phyloP scores from a whole-genome alignment of 108 stramenopile species.

The Pseudonitzschia pungens region DNA sequence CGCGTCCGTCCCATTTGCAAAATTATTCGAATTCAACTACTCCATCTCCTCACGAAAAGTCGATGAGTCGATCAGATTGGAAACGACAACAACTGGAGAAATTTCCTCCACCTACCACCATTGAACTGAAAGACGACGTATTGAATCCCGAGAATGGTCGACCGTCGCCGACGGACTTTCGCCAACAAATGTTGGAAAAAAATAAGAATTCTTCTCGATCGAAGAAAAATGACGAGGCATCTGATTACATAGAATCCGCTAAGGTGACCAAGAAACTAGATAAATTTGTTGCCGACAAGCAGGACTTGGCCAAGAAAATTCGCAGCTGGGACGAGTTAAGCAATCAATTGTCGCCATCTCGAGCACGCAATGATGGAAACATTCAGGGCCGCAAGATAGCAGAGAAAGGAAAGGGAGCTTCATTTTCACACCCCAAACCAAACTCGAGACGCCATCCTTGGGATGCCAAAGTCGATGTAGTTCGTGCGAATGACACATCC shows the following conservation, averaged over 20 bases:
- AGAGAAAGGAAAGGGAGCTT: background rate
- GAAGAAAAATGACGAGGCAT: background rate
- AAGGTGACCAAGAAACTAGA: constrained; percentile 11
- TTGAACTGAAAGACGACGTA: constrained; percentile 23
- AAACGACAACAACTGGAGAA: constrained; percentile 11
- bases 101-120: constrained; percentile 28
- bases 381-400: background rate
- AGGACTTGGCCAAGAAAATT: constrained; percentile 40
- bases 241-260: too few species aligned
- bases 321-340: constrained; percentile 50
- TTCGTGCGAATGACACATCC: constrained; percentile 29
- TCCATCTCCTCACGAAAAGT: background rate
- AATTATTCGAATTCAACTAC: constrained; percentile 23
- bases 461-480: constrained; percentile 12
- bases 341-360: constrained; percentile 5
- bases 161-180: background rate
- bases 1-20: constrained; percentile 38
- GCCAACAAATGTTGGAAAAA: constrained; percentile 7
- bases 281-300: constrained; percentile 19
- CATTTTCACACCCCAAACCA: background rate
- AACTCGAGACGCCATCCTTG: constrained; percentile 30
- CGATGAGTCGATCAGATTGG: constrained; percentile 5
- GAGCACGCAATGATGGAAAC: constrained; percentile 13
- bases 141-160: background rate
- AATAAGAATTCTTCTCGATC: background rate